These are phyloP conservation scores for Pachyrhizus erosus DNA, from an alignment of 306 rosid species.

Conservation along the genomic window DNA sequence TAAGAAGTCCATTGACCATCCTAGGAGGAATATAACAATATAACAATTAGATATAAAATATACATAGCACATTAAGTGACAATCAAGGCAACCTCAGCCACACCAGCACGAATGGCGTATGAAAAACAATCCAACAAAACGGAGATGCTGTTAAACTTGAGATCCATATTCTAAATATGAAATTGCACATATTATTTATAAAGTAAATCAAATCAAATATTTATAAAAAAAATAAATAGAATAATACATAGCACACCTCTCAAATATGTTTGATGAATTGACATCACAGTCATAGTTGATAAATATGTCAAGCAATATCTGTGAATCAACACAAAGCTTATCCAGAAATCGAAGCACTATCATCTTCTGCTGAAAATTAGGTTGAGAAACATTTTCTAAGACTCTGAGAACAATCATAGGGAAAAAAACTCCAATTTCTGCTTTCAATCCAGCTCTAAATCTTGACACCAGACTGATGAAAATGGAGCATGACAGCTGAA, in stretches of 20 bases:
- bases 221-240: constrained; percentile 21
- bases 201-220: constrained; percentile 31
- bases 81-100: constrained; percentile 39
- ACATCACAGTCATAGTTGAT: constrained; percentile 98
- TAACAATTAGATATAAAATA: constrained; percentile 37
- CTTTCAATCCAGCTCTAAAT: constrained; percentile 96
- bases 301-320: constrained; percentile 95
- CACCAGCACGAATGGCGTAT: not conserved
- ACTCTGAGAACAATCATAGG: constrained; percentile 99
- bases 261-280: constrained; percentile 98
- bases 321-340: constrained; percentile 92
- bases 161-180: constrained; percentile 27
- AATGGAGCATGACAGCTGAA: constrained; percentile 98
- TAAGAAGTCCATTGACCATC: constrained; percentile 99
- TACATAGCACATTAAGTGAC: constrained; percentile 26
- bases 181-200: constrained; percentile 18
- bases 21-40: constrained; percentile 54
- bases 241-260: constrained; percentile 69
- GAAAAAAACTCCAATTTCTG: constrained; percentile 98
- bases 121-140: constrained; percentile 12
- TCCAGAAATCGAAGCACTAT: constrained; percentile 96
- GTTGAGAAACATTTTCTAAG: constrained; percentile 94
- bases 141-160: constrained; percentile 35
- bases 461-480: constrained; percentile 98
- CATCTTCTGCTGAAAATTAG: constrained; percentile 99